Evolutionary conservation across 768 basidiomycete genomes (phyloP), one percentile per base, ranked within the genome.

Genomic region (Tricholoma hemisulphureum): DNA sequence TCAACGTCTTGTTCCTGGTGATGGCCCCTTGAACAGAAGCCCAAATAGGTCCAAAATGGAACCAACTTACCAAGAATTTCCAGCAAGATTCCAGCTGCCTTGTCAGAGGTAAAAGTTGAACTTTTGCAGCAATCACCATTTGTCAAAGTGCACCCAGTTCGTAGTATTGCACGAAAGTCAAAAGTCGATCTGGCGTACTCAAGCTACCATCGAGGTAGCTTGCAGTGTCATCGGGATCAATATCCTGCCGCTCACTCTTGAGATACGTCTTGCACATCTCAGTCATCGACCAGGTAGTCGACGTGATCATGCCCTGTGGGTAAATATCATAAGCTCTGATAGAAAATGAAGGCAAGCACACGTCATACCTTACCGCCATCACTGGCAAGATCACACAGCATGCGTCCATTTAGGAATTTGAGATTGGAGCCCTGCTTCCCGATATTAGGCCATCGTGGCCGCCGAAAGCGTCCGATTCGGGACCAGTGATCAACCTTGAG

Each of bases 271-370:
- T 83, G 74, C 92, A 95, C 95, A 99, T 98, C 72, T 99, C 97
- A 8, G 93, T 93, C 54, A 98, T 75, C 2, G 95, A 96, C 97
- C 97, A 99, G 1, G 97, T 98, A 4, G 94, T 98, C 3, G 97
- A 98, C 0, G 88, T 75, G 69, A 99, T 98, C 93, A 98, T 96
- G 20, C 91, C 88, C 94, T 96, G 65, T 18, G 16, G 26, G 41
- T 34, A 43, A 34, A 24, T 51, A 39, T 41, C 8, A 4, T 51
- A 3, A 53, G 20, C 55, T 23, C 37, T 11, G 10, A 53, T 21
- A 6, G 31, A 13, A 2, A 43, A 51, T n/a, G n/a, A 43, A 14
- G 16, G 45, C 51, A 26, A 31, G 2, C 26, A 32, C 26, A 39
- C 31, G 1, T 56, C 81, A 1, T 63, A 93, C 95, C 79, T 95